These are phyloP conservation scores for Cladosporium sp. DNA, from an alignment of 2,329 filamentous ascomycete genomes.

Conservation along the genomic window DNA sequence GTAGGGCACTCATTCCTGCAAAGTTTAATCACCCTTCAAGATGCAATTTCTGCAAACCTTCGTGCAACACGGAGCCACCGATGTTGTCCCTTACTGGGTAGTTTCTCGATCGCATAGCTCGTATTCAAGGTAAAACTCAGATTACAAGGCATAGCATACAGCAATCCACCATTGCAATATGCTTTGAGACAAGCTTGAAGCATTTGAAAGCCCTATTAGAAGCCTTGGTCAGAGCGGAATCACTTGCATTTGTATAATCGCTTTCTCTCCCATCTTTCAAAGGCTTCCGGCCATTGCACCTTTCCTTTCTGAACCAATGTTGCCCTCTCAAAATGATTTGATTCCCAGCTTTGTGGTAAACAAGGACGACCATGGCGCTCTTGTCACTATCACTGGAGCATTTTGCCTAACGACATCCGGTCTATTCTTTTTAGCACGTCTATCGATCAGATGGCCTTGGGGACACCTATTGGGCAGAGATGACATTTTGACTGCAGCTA, in stretches of 20 bases:
- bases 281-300: not conserved
- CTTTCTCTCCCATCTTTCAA: not conserved
- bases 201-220: too few species aligned
- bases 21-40: too few species aligned
- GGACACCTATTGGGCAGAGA: not conserved
- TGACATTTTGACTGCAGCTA: not conserved
- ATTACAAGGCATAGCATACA: too few species aligned
- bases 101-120: too few species aligned
- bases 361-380: constrained; percentile 1
- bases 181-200: too few species aligned
- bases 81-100: too few species aligned
- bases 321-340: not conserved
- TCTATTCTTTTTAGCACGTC: not conserved
- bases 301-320: not conserved
- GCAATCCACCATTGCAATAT: too few species aligned
- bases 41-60: too few species aligned
- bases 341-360: constrained; percentile 2
- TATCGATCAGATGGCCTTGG: constrained; percentile 5
- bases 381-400: not conserved
- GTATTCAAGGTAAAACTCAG: too few species aligned
- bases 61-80: too few species aligned
- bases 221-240: not conserved
- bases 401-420: not conserved
- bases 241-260: not conserved
- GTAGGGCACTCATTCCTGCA: too few species aligned